Base-by-base conservation (phyloP, 345 rosid species). In the Raphanus raphanistrum region DNA sequence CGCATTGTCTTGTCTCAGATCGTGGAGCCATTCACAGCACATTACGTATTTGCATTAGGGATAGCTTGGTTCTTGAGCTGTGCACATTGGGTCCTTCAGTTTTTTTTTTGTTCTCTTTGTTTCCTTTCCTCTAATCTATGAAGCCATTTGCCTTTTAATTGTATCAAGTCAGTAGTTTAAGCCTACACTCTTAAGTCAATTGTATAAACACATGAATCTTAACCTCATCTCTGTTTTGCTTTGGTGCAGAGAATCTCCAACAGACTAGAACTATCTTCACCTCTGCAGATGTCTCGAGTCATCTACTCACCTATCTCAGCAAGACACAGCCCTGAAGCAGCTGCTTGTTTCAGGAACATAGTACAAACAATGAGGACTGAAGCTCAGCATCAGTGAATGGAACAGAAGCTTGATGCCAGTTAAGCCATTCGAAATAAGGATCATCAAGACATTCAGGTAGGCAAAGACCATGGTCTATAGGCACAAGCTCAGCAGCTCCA, bases 21-120 rank as follows among this genome's bases (percentile, higher is more conserved):
- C 63, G 93, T 93, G 48, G 97, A 93, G 79, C 97, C 96, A 71
- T 93, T 93, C 82, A 92, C 98, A n/a, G 93, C 96, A 69, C 97
- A 91, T 82, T 93, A 93, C 68, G 96, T 91, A 12, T 93, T 93
- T 72, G 98, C 98, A 4, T 45, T 93, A 81, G 97, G 97, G 71
- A 84, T 93, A 17, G 97, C 98, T 3, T 87, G 94, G 90, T 91
- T 93, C 87, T 84, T 91, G 78, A 91, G 91, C 71, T 93, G 94
- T 82, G 97, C 97, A 69, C 97, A 91, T 60, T 93, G 98, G 98
- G 88, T 93, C 64, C 93, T 93, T 80, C 92, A 91, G 97, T 97
- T 93, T 12, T 93, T 71, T 64, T 71, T 64, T n/a, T n/a, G n/a
- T n/a, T 32, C 54, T 32, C 27, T 8, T 21, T 54, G 7, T 41